A percentile compares a stretch with the other conserved stretches of the same genome.
These are phyloP conservation scores for Backusella macrospora DNA, from an alignment of 192 early-diverging fungal genomes.

Conservation along the genomic window DNA sequence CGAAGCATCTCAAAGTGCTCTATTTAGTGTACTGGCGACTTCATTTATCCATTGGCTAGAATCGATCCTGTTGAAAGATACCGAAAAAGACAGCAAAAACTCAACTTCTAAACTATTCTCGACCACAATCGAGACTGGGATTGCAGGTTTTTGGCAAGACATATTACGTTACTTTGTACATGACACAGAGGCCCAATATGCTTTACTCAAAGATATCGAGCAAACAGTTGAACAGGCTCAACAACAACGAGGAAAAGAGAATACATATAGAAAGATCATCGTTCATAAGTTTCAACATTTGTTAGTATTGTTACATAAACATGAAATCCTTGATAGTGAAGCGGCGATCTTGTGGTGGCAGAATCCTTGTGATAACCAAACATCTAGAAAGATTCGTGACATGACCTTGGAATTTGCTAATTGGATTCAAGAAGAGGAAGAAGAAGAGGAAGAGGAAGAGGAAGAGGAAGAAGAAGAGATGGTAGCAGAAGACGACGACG, in stretches of 20 bases:
- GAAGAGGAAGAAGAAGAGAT: conserved; percentile 1
- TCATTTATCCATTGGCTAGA: conserved; percentile 39
- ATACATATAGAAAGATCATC: background rate
- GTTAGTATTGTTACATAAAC: conserved; percentile 48
- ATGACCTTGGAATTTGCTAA: conserved; percentile 41
- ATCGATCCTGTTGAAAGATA: background rate
- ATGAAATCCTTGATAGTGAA: conserved; percentile 47
- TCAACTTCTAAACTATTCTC: background rate
- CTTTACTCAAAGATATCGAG: conserved; percentile 41
- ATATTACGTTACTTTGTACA: conserved; percentile 42
- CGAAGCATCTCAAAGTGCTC: conserved; percentile 33
- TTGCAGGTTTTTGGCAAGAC: conserved; percentile 46
- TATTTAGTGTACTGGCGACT: conserved; percentile 34
- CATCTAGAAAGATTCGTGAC: conserved; percentile 29
- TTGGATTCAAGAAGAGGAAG: conserved; percentile 39
- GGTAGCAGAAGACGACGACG: background rate
- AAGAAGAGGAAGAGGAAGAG: conserved; percentile 25
- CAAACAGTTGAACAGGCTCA: background rate
- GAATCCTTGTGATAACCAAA: conserved; percentile 22
- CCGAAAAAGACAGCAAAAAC: background rate
- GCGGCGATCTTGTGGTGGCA: conserved; percentile 50
- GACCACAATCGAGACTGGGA: conserved; percentile 33
- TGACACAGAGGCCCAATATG: conserved; percentile 36
- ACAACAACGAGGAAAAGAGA: too few species aligned
- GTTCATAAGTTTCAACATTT: conserved; percentile 42